Evolutionary conservation across 2,329 filamentous ascomycete species (phyloP).

Genomic region (Fusarium haematococcum): DNA sequence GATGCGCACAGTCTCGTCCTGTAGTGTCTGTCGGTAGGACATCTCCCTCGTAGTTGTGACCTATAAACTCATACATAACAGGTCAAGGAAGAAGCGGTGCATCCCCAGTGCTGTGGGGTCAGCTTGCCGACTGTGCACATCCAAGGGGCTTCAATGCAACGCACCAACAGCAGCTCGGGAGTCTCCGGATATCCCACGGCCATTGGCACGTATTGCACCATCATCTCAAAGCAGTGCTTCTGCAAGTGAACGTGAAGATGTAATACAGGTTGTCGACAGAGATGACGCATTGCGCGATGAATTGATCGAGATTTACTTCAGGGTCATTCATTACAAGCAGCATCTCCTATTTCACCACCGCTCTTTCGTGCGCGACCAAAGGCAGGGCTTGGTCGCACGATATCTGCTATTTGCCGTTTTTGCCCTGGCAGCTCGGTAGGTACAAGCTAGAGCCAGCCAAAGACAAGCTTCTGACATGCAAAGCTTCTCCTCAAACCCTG

Average conservation of each 20-base stretch:
- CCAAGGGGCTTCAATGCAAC: not conserved
- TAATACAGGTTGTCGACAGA: not conserved
- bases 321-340: not conserved
- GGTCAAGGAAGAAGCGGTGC: constrained; percentile 2
- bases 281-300: not conserved
- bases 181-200: not conserved
- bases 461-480: not conserved
- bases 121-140: not conserved
- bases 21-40: constrained; percentile 4
- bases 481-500: not conserved
- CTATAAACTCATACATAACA: not conserved
- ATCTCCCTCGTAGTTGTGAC: not conserved
- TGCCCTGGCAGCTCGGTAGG: not conserved
- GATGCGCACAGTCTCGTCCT: constrained; percentile 6
- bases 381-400: not conserved
- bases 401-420: not conserved
- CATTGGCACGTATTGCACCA: not conserved
- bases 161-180: not conserved
- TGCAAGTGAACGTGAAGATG: not conserved
- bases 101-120: not conserved
- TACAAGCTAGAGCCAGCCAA: too few relatives aligned
- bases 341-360: not conserved
- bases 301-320: not conserved
- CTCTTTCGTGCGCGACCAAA: not conserved
- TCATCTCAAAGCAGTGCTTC: not conserved